Base-by-base conservation (phyloP, 208 protist species). In the Cochliopodium minus region DNA sequence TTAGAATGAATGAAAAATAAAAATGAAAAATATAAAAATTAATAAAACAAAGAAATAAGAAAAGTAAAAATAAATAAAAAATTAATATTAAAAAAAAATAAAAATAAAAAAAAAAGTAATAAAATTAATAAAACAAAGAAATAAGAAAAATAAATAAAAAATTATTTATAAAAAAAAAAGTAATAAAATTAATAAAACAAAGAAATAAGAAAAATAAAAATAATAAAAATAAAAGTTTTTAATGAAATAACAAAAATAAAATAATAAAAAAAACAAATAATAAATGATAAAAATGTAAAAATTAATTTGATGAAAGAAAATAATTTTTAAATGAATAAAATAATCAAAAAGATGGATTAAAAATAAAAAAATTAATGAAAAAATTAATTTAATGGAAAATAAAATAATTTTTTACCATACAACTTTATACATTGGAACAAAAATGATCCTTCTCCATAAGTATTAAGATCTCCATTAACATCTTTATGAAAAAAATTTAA, bases 401-500 rank as follows among this genome's bases (percentile, higher is more conserved):
- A 71, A 79, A 82, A 69, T 81, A 68, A 66, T 83, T 73, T 62
- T 79, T 59, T 61, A 57, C 70, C 60, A 83, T 66, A 67, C 72
- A 81, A 66, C 71, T 76, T 70, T 81, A 81, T 69, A 83, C 76
- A 52, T 74, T 76, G 74, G 81, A 83, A 74, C 72, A 78, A 40
- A 83, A 81, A 76, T 83, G 77, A 64, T 75, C 79, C 55, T 81
- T 83, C 32, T 74, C 81, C 60, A 74, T 83, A 76, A 78, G 81
- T 34, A 75, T 73, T 46, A 83, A 68, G n/a, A 81, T 77, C 80
- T 20, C 74, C n/a, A 69, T 83, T 83, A 36, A 71, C 74, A 71
- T 83, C 77, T 60, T 81, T 81, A 72, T 83, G 80, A 67, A 76
- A 81, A 64, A 79, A 76, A 48, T 81, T 74, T 72, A 69, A 80